These are phyloP conservation scores for Aspergillus tanneri DNA, from an alignment of 2,329 filamentous ascomycete species.

Conservation along the genomic window DNA sequence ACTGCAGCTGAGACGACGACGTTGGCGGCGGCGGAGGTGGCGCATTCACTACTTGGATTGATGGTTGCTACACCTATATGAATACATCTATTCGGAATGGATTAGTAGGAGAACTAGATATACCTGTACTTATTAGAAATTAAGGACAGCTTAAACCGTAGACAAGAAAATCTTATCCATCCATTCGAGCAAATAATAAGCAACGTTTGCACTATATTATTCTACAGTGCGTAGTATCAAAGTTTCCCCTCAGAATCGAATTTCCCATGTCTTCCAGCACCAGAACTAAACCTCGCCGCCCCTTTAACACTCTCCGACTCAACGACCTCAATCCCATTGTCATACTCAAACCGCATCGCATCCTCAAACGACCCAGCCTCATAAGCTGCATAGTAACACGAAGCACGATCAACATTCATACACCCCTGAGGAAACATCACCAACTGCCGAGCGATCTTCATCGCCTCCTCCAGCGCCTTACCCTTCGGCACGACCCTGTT, in stretches of 20 bases:
- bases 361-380: conserved; percentile 51
- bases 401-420: conserved; percentile 52
- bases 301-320: conserved; percentile 45
- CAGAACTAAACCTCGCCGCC: conserved; percentile 42
- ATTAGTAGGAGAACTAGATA: no score
- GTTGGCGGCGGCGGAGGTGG: conserved; percentile 56
- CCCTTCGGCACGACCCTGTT: conserved; percentile 55
- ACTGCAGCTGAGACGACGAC: conserved; percentile 54
- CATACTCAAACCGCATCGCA: conserved; percentile 51
- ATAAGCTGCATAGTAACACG: conserved; percentile 53
- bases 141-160: no score
- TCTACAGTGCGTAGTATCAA: no score
- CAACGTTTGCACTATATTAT: no score
- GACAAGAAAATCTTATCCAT: no score
- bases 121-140: no score
- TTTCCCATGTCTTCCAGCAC: conserved; percentile 41
- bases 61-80: conserved; percentile 28
- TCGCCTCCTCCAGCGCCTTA: conserved; percentile 51
- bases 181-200: no score
- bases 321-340: conserved; percentile 46
- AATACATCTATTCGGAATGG: no score
- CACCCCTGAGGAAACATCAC: conserved; percentile 53
- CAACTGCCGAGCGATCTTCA: conserved; percentile 48
- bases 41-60: conserved; percentile 49
- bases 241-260: conserved; percentile 48